Conservation (phyloP, 768 basidiomycete genomes). For the Xerocomellus amylosporus region DNA sequence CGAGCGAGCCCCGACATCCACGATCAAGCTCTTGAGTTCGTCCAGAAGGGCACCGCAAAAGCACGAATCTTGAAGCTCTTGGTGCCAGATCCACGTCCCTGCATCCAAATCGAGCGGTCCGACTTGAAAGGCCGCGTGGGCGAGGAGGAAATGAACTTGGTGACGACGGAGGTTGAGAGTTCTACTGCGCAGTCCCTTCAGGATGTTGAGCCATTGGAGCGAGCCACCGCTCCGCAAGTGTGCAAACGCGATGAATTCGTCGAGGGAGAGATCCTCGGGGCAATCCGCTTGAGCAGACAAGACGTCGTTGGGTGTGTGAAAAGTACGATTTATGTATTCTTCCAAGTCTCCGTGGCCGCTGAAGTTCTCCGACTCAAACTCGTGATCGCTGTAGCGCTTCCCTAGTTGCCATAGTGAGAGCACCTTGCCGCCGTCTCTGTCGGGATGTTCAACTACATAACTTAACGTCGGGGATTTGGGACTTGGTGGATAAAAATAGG, state of each 20-base stretch:
- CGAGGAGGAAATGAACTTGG: background rate
- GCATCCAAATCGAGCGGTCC: constrained; percentile 22
- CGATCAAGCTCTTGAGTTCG: background rate
- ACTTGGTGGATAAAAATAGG: no score
- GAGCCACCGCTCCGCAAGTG: background rate
- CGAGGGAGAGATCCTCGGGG: background rate
- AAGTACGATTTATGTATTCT: background rate
- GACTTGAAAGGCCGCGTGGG: background rate
- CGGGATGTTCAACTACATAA: no score
- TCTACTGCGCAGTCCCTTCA: background rate
- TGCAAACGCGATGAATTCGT: background rate
- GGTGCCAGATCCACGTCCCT: background rate
- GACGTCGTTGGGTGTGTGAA: background rate
- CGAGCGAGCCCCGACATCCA: background rate
- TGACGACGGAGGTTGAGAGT: background rate
- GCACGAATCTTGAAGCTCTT: background rate
- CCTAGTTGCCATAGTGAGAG: no score
- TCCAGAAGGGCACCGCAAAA: background rate
- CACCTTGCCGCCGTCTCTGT: no score
- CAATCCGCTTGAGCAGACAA: background rate
- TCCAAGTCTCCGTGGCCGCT: no score
- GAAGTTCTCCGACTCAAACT: no score
- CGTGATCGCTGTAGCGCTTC: no score
- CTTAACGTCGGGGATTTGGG: no score
- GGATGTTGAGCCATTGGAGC: background rate